Conservation (phyloP, 805 yeast genomes). For the Metschnikowia similis region DNA sequence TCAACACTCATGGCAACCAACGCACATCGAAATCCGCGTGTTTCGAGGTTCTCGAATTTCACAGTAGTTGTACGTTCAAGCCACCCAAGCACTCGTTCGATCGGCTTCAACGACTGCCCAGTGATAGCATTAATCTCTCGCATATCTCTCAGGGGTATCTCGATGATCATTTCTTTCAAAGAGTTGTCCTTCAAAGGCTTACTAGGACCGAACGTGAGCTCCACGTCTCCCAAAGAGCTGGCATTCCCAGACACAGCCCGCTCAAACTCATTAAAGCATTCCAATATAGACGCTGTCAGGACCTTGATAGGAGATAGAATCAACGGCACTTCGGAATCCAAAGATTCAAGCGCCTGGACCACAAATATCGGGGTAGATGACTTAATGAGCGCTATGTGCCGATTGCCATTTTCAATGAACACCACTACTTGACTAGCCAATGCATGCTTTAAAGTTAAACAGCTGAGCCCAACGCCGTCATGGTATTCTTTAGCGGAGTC, state of each 20-base stretch:
- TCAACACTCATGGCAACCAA: slow-evolving; percentile 3
- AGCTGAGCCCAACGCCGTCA: neutral
- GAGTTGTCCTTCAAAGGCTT: slow-evolving; percentile 8
- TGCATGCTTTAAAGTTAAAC: slow-evolving; percentile 5
- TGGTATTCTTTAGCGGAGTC: neutral
- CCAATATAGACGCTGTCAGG: slow-evolving; percentile 1
- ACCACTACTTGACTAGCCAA: slow-evolving; percentile 6
- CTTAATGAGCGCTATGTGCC: slow-evolving; percentile 3
- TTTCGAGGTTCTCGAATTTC: slow-evolving; percentile 6
- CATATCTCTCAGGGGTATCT: slow-evolving; percentile 8
- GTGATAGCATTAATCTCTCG: neutral
- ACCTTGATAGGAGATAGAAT: slow-evolving; percentile 4
- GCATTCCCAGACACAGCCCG: neutral
- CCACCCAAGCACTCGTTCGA: slow-evolving; percentile 9
- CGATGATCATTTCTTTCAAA: slow-evolving; percentile 6
- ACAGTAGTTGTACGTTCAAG: slow-evolving; percentile 11
- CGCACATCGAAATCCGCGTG: slow-evolving; percentile 4
- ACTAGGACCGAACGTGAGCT: slow-evolving; percentile 8
- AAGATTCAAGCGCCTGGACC: slow-evolving; percentile 11
- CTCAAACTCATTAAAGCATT: slow-evolving; percentile 2
- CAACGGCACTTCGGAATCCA: slow-evolving; percentile 8
- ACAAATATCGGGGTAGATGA: slow-evolving; percentile 8
- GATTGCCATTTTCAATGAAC: slow-evolving; percentile 3
- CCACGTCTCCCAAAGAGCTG: slow-evolving; percentile 7
- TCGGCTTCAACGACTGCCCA: neutral